phyloP scores from a whole-genome alignment of 257 asterid species.

The Paraleonurus japonicus region DNA sequence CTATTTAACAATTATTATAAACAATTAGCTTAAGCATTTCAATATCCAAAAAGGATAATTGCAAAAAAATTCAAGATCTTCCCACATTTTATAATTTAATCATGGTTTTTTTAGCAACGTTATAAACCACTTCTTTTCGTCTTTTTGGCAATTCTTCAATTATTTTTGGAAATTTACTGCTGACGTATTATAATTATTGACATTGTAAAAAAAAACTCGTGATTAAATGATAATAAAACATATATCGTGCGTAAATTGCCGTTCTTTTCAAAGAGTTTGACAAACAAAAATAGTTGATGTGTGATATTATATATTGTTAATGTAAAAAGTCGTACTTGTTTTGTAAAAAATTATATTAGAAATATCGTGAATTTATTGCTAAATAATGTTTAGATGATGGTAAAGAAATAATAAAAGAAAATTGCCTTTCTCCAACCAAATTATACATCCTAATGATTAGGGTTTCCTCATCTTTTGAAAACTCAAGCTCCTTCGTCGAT shows the following conservation, averaged over 20 bases:
- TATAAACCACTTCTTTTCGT: not conserved
- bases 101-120: not conserved
- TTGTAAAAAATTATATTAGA: not conserved
- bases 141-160: not conserved
- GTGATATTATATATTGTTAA: not conserved
- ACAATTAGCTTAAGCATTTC: not conserved
- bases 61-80: not conserved
- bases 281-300: not conserved
- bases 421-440: constrained; percentile 47
- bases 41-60: not conserved
- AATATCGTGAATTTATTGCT: not conserved
- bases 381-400: not conserved
- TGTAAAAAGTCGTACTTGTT: not conserved
- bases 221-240: not conserved
- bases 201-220: too few species aligned
- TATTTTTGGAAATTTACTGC: too few species aligned
- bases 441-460: constrained; percentile 49
- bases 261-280: not conserved
- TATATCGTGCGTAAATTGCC: not conserved
- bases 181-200: too few species aligned
- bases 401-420: not conserved
- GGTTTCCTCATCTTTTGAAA: constrained; percentile 48
- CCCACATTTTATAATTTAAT: too few species aligned
- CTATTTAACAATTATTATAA: constrained; percentile 5
- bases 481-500: constrained; percentile 30